phyloP scores from a whole-genome alignment of 176 grass and related monocot species.

The Oryza coarctata region DNA sequence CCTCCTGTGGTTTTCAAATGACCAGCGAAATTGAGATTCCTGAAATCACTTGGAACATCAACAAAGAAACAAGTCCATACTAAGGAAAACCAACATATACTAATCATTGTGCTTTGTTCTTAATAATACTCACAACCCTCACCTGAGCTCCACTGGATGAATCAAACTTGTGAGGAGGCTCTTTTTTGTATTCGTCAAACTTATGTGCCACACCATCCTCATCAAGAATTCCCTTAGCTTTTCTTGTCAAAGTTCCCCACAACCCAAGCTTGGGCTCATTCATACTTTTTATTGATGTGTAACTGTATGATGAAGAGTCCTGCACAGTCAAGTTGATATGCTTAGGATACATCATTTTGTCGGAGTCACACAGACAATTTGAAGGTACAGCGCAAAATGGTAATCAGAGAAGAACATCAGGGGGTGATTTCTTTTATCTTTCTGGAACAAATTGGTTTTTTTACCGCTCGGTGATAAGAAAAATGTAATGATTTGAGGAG shows the following conservation, averaged over 20 bases:
- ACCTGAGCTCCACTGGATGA: constrained; percentile 41
- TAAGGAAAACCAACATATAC: neutral
- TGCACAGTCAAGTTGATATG: constrained; percentile 10
- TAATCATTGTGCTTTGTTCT: neutral
- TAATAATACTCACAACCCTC: constrained; percentile 13
- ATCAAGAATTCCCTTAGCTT: constrained; percentile 76
- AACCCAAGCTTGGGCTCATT: constrained; percentile 71
- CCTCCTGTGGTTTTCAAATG: constrained; percentile 46
- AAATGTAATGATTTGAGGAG: neutral
- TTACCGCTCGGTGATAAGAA: neutral
- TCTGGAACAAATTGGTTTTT: neutral
- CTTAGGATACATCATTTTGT: neutral
- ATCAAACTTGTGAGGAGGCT: constrained; percentile 23
- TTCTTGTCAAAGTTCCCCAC: constrained; percentile 65
- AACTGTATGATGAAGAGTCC: constrained; percentile 52
- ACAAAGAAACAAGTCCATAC: neutral
- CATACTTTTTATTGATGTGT: constrained; percentile 72
- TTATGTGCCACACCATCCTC: constrained; percentile 56
- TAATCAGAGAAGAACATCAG: neutral
- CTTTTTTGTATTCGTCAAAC: constrained; percentile 39
- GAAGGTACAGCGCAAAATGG: neutral
- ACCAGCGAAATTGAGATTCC: constrained; percentile 33
- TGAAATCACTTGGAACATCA: too few species aligned
- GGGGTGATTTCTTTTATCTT: too few species aligned
- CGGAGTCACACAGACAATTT: neutral